Base-by-base conservation (phyloP, 768 basidiomycete genomes). In the Lactarius vividus region DNA sequence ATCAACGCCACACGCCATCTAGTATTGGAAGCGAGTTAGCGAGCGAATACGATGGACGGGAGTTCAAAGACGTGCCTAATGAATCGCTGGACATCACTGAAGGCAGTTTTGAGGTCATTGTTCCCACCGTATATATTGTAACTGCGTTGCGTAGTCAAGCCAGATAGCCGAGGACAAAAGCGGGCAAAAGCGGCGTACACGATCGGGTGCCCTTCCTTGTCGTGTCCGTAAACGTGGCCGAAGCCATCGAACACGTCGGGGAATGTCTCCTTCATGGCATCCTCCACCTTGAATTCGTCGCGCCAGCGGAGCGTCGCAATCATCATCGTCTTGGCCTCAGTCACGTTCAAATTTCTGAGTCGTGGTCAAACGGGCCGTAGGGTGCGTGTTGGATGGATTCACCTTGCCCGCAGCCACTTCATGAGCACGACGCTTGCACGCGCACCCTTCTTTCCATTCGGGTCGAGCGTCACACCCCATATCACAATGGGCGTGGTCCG, bases 1-100 rank as follows among this genome's bases (percentile, higher is more conserved):
- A 92, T 91, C 59, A 92, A 80, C 33, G 84, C 84, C 55, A 94
- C 83, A 49, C 91, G 86, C 92, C 92, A 94, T 57, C 89, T 90
- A 68, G 28, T 67, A 29, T 26, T 63, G 16, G 10, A 40, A 31
- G 33, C 39, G 31, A 11, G 1, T 54, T 39, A 35, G 9, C 44
- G 56, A 3, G 59, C 10, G n/a, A 26, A 20, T 18, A 3, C 16
- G 31, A 39, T n/a, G 16, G 13, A 26, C 20, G 9, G 18, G 31
- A 9, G 58, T 63, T 31, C 8, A n/a, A 13, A 35, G 4, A 63
- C 75, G 49, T 72, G 89, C 90, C 89, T 81, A 70, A 94, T 80
- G 76, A 94, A 93, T 42, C 86, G 82, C 59, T 85, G 81, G 20
- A 89, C 82, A 72, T 94, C 90, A 31, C 86, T 83, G 71, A 94